Conservation (phyloP, 177 flowering plant species). For the Vitis hybrid region DNA sequence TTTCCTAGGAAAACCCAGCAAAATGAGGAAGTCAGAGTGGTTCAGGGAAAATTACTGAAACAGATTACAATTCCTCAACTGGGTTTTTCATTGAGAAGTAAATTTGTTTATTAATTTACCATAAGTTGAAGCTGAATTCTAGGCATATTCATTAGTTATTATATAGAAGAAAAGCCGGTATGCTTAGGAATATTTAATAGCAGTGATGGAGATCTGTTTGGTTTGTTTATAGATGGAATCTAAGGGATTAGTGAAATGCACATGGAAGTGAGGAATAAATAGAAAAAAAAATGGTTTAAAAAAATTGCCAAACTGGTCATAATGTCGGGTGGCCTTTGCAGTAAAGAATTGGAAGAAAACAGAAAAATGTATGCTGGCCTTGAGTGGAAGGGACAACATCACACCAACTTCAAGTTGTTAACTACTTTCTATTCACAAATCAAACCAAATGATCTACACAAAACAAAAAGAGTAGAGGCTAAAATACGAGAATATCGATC, state of each 20-base stretch:
- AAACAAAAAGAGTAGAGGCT: neutral
- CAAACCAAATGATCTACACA: slow-evolving; percentile 3
- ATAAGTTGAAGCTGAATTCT: slow-evolving; percentile 10
- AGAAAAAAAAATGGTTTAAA: neutral
- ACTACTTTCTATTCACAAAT: slow-evolving; percentile 6
- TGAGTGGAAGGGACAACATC: slow-evolving; percentile 23
- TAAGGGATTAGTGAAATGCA: slow-evolving; percentile 33
- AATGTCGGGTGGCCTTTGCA: slow-evolving; percentile 38
- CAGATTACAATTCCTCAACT: neutral
- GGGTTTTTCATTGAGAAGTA: neutral
- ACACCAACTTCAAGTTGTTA: slow-evolving; percentile 13
- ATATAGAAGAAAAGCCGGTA: slow-evolving; percentile 9
- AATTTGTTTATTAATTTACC: slow-evolving; percentile 11
- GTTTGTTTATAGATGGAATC: slow-evolving; percentile 18
- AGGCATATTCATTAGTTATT: slow-evolving; percentile 21
- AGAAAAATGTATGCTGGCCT: slow-evolving; percentile 10
- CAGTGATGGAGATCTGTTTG: slow-evolving; percentile 19
- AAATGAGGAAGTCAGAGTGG: too few species aligned
- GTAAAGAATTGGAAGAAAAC: slow-evolving; percentile 19
- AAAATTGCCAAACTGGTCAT: slow-evolving; percentile 30
- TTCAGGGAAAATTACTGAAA: too few species aligned
- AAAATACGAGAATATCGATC: neutral
- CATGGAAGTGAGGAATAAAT: slow-evolving; percentile 35
- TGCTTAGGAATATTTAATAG: slow-evolving; percentile 4
- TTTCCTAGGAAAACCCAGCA: too few species aligned